These are phyloP conservation scores for Platanthera zijinensis DNA, from an alignment of 106 monocot species.

Conservation along the genomic window DNA sequence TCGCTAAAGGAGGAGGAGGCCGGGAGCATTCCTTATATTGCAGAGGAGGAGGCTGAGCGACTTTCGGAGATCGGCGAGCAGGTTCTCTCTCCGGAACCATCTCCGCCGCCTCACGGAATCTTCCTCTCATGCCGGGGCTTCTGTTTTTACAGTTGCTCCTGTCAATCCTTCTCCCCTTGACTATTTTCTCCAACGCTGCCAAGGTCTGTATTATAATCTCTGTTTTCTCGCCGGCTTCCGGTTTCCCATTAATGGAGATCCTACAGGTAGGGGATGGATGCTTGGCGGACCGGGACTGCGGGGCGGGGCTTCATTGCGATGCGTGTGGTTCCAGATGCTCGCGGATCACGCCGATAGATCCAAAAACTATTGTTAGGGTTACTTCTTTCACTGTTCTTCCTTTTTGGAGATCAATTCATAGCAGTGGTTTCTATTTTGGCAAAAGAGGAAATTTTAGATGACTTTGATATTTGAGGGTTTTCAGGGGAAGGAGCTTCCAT, in stretches of 20 bases:
- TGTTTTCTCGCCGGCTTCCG: not conserved
- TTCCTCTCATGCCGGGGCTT: too few species aligned
- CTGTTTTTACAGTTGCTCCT: not conserved
- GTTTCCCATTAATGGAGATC: not conserved
- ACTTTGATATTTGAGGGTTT: not conserved
- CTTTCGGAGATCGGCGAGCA: too few species aligned
- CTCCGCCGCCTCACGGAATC: too few species aligned
- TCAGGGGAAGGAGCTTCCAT: slow-evolving; percentile 46
- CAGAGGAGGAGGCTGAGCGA: too few species aligned
- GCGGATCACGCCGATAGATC: slow-evolving; percentile 34
- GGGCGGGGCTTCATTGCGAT: slow-evolving; percentile 47
- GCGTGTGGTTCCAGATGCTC: slow-evolving; percentile 38
- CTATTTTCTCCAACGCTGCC: not conserved
- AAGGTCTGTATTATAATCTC: not conserved
- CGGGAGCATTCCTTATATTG: too few species aligned
- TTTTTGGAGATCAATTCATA: not conserved
- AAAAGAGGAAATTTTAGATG: too few species aligned
- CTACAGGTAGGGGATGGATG: slow-evolving; percentile 41
- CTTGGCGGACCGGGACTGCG: slow-evolving; percentile 27
- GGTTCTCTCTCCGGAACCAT: too few species aligned
- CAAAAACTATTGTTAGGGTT: slow-evolving; percentile 28
- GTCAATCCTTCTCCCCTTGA: not conserved
- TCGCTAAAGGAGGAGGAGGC: too few species aligned
- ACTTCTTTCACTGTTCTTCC: not conserved
- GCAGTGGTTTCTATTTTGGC: too few species aligned